These are phyloP conservation scores for Thelonectria discophora DNA, from an alignment of 2,329 filamentous ascomycete species.

Conservation along the genomic window DNA sequence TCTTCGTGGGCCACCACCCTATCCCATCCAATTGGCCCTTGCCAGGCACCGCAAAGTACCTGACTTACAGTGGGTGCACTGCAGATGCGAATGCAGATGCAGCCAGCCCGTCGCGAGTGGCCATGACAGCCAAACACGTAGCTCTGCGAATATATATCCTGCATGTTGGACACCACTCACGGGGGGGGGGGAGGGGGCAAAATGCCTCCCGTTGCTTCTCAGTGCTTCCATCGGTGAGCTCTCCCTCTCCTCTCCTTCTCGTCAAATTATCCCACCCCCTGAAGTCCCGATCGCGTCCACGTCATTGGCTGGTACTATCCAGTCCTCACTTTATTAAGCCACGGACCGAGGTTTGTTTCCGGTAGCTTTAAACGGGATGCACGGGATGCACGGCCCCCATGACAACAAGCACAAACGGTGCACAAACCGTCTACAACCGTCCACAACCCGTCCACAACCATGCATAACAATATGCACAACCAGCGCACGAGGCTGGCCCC, in stretches of 20 bases:
- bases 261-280: conserved; percentile 1
- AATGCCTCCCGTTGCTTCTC: too few species aligned
- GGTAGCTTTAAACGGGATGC: conserved; percentile 15
- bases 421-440: too few species aligned
- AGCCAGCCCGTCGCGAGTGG: neutral
- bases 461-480: too few species aligned
- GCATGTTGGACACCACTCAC: neutral
- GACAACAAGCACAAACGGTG: too few species aligned
- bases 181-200: too few species aligned
- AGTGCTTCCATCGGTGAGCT: too few species aligned
- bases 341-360: conserved; percentile 21
- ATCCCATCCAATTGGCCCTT: conserved; percentile 24
- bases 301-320: conserved; percentile 7
- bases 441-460: too few species aligned
- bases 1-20: conserved; percentile 22
- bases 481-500: conserved; percentile 10
- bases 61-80: conserved; percentile 8
- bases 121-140: conserved; percentile 3
- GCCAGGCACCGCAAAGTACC: neutral
- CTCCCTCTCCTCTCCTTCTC: neutral
- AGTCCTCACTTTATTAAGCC: neutral
- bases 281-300: neutral
- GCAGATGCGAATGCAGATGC: conserved; percentile 7
- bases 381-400: too few species aligned
- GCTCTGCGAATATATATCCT: neutral